Conservation (phyloP, 2,329 filamentous ascomycete genomes). For the Ophiostoma piceae region DNA sequence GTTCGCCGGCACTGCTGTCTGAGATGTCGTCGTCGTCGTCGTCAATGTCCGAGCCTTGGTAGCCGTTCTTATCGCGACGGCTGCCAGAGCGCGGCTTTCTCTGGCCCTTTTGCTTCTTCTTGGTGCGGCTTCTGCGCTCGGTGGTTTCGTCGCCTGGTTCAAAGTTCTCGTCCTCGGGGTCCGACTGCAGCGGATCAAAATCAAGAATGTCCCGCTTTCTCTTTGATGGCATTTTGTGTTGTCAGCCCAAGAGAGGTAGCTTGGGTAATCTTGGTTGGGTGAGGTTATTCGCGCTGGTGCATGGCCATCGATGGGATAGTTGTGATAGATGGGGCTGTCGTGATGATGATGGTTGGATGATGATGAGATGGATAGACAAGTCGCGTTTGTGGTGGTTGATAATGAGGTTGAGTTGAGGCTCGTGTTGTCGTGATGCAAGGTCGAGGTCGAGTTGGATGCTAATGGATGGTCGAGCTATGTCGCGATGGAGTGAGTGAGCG, state of each 20-base stretch:
- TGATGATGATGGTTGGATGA: background rate
- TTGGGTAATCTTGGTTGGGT: background rate
- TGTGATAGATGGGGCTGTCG: background rate
- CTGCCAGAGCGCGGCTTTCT: constrained; percentile 27
- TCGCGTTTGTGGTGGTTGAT: background rate
- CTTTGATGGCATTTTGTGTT: constrained; percentile 43
- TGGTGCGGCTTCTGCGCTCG: constrained; percentile 39
- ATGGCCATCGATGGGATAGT: constrained; percentile 1
- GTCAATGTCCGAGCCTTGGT: constrained; percentile 58
- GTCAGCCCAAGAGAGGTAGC: background rate
- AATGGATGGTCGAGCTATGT: background rate
- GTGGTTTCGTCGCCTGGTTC: constrained; percentile 45
- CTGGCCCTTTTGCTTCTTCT: constrained; percentile 37
- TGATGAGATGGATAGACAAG: background rate
- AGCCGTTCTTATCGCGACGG: constrained; percentile 37
- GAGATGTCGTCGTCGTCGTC: constrained; percentile 54
- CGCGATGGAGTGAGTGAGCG: background rate
- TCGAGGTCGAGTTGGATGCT: background rate
- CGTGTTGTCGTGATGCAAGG: background rate
- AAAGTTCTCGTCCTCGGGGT: constrained; percentile 62
- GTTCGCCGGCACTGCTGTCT: constrained; percentile 49
- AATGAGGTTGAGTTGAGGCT: background rate
- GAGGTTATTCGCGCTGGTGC: background rate
- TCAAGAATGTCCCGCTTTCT: constrained; percentile 53
- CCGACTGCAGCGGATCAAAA: constrained; percentile 63